Conservation (phyloP, 1,139 yeast species). For the Magnusiomyces magnusii region DNA sequence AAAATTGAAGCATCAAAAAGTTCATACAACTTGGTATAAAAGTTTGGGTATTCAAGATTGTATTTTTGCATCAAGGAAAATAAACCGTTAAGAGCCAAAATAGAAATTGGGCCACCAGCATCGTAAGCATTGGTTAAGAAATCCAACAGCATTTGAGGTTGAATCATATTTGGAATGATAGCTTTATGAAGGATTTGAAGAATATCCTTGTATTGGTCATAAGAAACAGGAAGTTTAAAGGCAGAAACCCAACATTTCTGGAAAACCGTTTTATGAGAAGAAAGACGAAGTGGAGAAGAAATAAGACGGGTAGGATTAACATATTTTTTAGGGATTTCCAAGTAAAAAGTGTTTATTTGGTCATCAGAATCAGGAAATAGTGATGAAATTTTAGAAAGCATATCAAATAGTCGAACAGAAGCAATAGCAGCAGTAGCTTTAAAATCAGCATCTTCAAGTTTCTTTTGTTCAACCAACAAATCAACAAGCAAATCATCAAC, state of each 20-base stretch:
- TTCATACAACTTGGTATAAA: slow-evolving; percentile 73
- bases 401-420: slow-evolving; percentile 13
- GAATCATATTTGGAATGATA: slow-evolving; percentile 70
- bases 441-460: slow-evolving; percentile 4
- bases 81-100: slow-evolving; percentile 79
- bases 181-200: slow-evolving; percentile 72
- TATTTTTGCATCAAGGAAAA: slow-evolving; percentile 75
- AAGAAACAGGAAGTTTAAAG: slow-evolving; percentile 43
- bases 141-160: slow-evolving; percentile 85
- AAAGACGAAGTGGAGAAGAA: slow-evolving; percentile 38
- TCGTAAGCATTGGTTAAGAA: slow-evolving; percentile 82
- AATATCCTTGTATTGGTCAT: slow-evolving; percentile 58
- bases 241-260: slow-evolving; percentile 61
- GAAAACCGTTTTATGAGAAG: slow-evolving; percentile 55
- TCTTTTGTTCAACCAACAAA: slow-evolving; percentile 5
- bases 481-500: slow-evolving; percentile 15
- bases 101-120: slow-evolving; percentile 61
- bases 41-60: slow-evolving; percentile 90
- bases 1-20: slow-evolving; percentile 63
- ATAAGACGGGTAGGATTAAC: slow-evolving; percentile 48
- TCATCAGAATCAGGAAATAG: slow-evolving; percentile 25
- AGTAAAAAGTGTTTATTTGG: slow-evolving; percentile 29
- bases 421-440: slow-evolving; percentile 12
- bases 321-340: slow-evolving; percentile 37
- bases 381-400: slow-evolving; percentile 16